Percentiles rank a stretch among this genome's conserved stretches.
Evolutionary conservation across 2,329 filamentous ascomycete species (phyloP).

Genomic region (Celoporthe dispersa): DNA sequence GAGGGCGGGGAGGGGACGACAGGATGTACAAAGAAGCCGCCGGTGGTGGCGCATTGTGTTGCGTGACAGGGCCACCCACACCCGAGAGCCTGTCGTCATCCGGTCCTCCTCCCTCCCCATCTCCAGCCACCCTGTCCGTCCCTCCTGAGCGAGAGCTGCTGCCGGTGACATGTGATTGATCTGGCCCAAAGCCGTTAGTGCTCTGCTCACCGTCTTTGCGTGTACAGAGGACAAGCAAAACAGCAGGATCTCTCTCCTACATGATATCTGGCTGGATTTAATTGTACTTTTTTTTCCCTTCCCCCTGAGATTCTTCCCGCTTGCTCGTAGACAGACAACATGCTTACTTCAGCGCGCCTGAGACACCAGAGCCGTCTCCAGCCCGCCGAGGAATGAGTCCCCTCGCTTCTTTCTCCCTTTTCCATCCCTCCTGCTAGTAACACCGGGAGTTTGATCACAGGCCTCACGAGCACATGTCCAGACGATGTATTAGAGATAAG

Average conservation of each 20-base stretch:
- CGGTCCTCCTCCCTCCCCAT: neutral
- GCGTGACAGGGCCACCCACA: neutral
- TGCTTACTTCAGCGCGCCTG: too few relatives aligned
- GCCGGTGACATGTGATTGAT: conserved; percentile 9
- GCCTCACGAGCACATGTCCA: neutral
- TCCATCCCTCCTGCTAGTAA: too few relatives aligned
- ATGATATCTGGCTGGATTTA: neutral
- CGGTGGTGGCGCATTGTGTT: neutral
- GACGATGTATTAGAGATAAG: too few relatives aligned
- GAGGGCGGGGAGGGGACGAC: neutral
- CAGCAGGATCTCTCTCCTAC: neutral
- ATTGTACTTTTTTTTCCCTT: neutral
- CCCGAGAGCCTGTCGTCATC: conserved; percentile 13
- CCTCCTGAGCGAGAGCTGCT: too few relatives aligned
- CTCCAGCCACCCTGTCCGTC: neutral
- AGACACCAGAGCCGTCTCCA: neutral
- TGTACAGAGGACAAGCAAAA: neutral
- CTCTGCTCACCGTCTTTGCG: neutral
- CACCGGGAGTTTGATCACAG: too few relatives aligned
- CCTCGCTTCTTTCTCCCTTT: neutral
- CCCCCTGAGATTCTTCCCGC: too few relatives aligned
- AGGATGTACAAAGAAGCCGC: neutral
- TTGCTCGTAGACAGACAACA: neutral
- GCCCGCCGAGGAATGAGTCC: too few relatives aligned
- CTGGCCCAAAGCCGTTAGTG: conserved; percentile 1